Percentiles rank a stretch among this genome's conserved stretches.
These are phyloP conservation scores for Sugiyamaella pinicola DNA, from an alignment of 1,139 yeast genomes.

Conservation along the genomic window DNA sequence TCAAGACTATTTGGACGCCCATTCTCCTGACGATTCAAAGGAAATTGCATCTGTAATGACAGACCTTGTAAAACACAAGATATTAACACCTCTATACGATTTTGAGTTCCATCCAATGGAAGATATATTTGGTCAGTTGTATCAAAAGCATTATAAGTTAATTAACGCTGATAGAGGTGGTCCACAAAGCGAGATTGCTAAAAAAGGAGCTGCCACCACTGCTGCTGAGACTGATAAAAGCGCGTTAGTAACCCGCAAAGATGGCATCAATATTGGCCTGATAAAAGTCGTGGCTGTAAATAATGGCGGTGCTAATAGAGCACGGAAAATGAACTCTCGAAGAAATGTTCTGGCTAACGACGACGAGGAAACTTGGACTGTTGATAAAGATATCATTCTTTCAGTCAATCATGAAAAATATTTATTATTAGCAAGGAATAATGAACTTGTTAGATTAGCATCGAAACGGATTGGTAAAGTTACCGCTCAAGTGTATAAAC, in stretches of 20 bases:
- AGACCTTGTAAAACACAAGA: slow-evolving; percentile 56
- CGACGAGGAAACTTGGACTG: slow-evolving; percentile 22
- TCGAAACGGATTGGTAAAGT: slow-evolving; percentile 69
- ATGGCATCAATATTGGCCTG: slow-evolving; percentile 31
- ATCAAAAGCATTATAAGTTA: slow-evolving; percentile 27
- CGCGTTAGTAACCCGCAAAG: slow-evolving; percentile 41
- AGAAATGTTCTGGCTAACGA: neutral
- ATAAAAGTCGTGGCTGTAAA: slow-evolving; percentile 19
- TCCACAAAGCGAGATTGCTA: slow-evolving; percentile 37
- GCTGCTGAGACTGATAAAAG: slow-evolving; percentile 59
- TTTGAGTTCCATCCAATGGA: slow-evolving; percentile 43
- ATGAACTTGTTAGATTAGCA: slow-evolving; percentile 64
- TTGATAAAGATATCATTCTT: slow-evolving; percentile 50
- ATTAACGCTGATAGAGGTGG: slow-evolving; percentile 25
- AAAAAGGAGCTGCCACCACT: slow-evolving; percentile 39
- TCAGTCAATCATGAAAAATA: slow-evolving; percentile 68
- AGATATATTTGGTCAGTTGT: slow-evolving; percentile 39
- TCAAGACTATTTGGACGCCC: slow-evolving; percentile 56
- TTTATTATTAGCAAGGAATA: slow-evolving; percentile 65
- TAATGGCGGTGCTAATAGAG: slow-evolving; percentile 6
- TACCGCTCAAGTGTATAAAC: slow-evolving; percentile 64
- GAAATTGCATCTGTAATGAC: slow-evolving; percentile 47
- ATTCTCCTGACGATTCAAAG: slow-evolving; percentile 36
- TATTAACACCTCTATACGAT: slow-evolving; percentile 54
- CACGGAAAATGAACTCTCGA: slow-evolving; percentile 4